Evolutionary conservation across 495 filamentous ascomycete species (phyloP), one percentile per base, ranked within the genome.

Genomic region (Achaetomiella virescens): DNA sequence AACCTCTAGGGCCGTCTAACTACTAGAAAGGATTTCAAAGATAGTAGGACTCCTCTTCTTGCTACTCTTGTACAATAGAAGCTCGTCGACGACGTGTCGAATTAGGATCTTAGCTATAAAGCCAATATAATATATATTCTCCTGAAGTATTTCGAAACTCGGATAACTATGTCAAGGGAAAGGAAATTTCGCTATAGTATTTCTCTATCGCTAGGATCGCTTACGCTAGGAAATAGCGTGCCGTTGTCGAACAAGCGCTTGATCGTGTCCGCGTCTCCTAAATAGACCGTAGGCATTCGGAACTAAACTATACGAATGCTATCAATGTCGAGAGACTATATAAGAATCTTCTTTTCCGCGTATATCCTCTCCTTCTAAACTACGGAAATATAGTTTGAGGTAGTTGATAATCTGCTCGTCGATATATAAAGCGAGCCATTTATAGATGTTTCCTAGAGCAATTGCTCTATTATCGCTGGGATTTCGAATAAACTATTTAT

Each of bases 91-190:
- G 44, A 56, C 42, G 33, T 56, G 29, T 48, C 53, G 53, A 49
- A 49, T 36, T 27, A 56, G 37, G 53, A 56, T 49, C 29, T 49
- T 56, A 20, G 53, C 45, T 41, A 21, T 44, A 29, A 56, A 41
- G 45, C 53, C 36, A 41, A 56, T n/a, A 44, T 48, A 56, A 48
- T 56, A 21, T 24, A 56, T 56, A 17, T 56, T 56, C 25, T 48
- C 53, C 36, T 56, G 29, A 56, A 56, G 29, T 29, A 44, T 56
- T 25, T 56, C 53, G 53, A 56, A 49, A 49, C 53, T 56, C 29
- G 42, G 43, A 56, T 56, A 49, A 56, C 53, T 15, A 41, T 49
- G n/a, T 56, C 36, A 33, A 45, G 45, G 53, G 53, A 48, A 25
- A 56, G 53, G 35, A 56, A n/a, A 44, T 56, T 56, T 36, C 45